Evolutionary conservation across 1,139 yeast genomes (phyloP).

Genomic region (Meyerozyma guilliermondii): DNA sequence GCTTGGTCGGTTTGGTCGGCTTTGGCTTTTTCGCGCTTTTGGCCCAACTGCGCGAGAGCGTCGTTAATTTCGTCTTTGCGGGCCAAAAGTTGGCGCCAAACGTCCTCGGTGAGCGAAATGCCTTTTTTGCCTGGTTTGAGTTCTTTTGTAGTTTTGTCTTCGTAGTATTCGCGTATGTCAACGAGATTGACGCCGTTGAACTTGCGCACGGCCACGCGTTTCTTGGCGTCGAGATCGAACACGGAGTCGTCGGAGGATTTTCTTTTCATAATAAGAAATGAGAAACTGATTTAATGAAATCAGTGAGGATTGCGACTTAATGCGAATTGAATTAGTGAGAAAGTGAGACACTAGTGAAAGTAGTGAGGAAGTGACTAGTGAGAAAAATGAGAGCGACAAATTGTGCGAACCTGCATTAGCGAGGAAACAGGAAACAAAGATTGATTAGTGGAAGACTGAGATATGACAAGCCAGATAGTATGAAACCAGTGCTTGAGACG

Average conservation of each 20-base stretch:
- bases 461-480: too few species aligned
- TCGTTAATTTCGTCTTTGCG: constrained; percentile 52
- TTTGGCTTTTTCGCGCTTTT: constrained; percentile 7
- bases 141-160: constrained; percentile 54
- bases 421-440: too few species aligned
- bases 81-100: constrained; percentile 55
- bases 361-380: too few species aligned
- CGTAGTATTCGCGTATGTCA: constrained; percentile 78
- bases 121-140: constrained; percentile 82
- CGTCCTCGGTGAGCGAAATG: constrained; percentile 67
- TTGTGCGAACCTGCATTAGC: too few species aligned
- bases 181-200: constrained; percentile 62
- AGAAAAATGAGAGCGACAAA: too few species aligned
- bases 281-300: too few species aligned
- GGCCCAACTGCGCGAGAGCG: constrained; percentile 49
- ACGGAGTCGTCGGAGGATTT: constrained; percentile 11
- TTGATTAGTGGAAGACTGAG: too few species aligned
- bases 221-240: constrained; percentile 52
- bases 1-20: too few species aligned
- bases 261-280: not conserved
- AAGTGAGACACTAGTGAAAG: too few species aligned
- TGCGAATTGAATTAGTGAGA: not conserved
- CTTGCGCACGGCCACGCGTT: constrained; percentile 65
- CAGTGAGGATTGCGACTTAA: not conserved
- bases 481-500: too few species aligned